These are phyloP conservation scores for Rhizopus sp. DNA, from an alignment of 371 early-diverging fungal species.

Conservation along the genomic window DNA sequence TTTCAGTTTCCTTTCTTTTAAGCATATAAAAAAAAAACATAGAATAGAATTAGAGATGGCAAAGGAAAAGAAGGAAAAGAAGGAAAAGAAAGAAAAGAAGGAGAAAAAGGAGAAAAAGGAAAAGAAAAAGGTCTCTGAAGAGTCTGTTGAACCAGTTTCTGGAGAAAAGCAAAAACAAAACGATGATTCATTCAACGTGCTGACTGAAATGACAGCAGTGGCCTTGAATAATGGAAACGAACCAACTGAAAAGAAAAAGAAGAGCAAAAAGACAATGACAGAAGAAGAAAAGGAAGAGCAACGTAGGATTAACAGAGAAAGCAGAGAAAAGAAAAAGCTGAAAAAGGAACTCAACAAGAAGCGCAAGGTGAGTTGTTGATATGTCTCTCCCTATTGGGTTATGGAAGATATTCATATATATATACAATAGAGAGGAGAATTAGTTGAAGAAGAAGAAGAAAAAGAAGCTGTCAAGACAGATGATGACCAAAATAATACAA, in stretches of 20 bases:
- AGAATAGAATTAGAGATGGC: slow-evolving; percentile 8
- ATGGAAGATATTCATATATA: background rate
- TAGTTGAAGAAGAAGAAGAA: slow-evolving; percentile 36
- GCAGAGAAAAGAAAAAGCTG: slow-evolving; percentile 45
- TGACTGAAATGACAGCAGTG: slow-evolving; percentile 19
- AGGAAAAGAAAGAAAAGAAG: slow-evolving; percentile 5
- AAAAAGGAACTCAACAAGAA: slow-evolving; percentile 47
- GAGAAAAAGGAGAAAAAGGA: slow-evolving; percentile 11
- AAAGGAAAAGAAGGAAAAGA: slow-evolving; percentile 11
- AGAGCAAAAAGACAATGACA: slow-evolving; percentile 17
- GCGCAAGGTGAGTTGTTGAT: slow-evolving; percentile 35
- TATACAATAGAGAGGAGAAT: slow-evolving; percentile 37
- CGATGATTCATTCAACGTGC: slow-evolving; percentile 29
- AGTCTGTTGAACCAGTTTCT: too few relatives aligned
- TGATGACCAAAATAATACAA: background rate
- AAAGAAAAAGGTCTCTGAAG: background rate
- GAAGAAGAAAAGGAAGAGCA: slow-evolving; percentile 45
- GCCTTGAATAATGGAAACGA: slow-evolving; percentile 12
- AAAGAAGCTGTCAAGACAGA: slow-evolving; percentile 21
- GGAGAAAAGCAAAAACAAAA: slow-evolving; percentile 2
- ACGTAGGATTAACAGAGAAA: slow-evolving; percentile 43
- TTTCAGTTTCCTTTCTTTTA: background rate
- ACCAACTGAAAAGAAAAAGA: slow-evolving; percentile 23
- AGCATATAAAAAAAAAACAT: slow-evolving; percentile 7
- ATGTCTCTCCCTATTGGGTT: background rate